Base-by-base conservation (phyloP, 495 filamentous ascomycete species). In the Platismatia glauca region DNA sequence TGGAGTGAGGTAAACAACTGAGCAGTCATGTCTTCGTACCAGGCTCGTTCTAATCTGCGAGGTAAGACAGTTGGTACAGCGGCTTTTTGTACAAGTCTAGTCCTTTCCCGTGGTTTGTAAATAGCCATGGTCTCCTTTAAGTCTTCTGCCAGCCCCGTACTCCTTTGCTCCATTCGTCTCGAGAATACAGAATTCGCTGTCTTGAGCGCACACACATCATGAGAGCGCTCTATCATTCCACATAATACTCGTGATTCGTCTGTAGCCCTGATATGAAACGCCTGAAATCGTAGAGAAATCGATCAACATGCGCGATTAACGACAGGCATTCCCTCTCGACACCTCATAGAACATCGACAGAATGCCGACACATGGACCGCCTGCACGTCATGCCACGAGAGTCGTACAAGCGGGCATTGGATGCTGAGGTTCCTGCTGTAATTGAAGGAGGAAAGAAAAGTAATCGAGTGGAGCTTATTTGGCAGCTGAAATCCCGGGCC, bases 281-380 rank as follows among this genome's bases (percentile, higher is more conserved):
- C 68, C 52, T 64, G 43, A 52, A 64, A 63, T 60, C 68, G 60
- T 59, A 7, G 50, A 59, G 64, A 62, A 50, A 59, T 35, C 60
- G 65, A 61, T 67, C 58, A 72, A 71, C 78, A 76, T 74, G 80
- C 75, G 79, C 78, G 79, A 82, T 82, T 82, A 82, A 82, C 79
- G 78, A 81, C 78, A 77, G 79, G 79, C 70, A 56, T 59, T 79
- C 70, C 73, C 71, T 80, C 76, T 80, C 65, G 73, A 67, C 73
- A 59, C 71, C 75, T 75, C 72, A 67, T 65, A 66, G 62, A 38
- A 67, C 66, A 76, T 70, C 69, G 74, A 73, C 78, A 81, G 76
- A 77, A 77, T 75, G 77, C 73, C 77, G 76, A 73, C 70, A 64
- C 55, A 63, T 67, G 70, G 69, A 73, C 65, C 76, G 76, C 76